phyloP scores from a whole-genome alignment of 192 early-diverging fungal genomes.

The Umbelopsis sp. region DNA sequence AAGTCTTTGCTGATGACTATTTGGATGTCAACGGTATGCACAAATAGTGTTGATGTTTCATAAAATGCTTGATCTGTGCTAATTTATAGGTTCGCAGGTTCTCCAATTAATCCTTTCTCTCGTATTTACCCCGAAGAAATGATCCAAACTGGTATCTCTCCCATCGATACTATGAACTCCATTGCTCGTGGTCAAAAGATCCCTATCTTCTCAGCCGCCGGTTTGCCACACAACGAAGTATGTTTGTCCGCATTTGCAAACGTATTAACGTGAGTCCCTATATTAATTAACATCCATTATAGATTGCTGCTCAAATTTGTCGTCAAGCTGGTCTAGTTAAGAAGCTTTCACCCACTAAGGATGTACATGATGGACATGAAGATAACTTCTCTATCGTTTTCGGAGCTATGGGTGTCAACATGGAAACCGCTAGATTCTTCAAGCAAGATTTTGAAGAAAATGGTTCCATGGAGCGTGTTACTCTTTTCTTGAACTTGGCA shows the following conservation, averaged over 20 bases:
- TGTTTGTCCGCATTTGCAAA: not conserved
- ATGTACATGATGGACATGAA: constrained; percentile 92
- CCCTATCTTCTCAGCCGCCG: constrained; percentile 98
- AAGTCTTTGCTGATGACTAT: constrained; percentile 99
- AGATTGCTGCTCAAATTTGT: constrained; percentile 99
- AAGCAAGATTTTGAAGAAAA: constrained; percentile 99
- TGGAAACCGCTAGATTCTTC: constrained; percentile 99
- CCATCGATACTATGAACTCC: constrained; percentile 99
- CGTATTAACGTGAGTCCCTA: no score
- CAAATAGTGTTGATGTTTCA: not conserved
- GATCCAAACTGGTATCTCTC: constrained; percentile 99
- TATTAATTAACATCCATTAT: not conserved
- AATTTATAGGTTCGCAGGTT: constrained; percentile 50
- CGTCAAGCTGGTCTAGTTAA: constrained; percentile 97
- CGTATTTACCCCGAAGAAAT: constrained; percentile 99
- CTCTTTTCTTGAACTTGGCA: constrained; percentile 98
- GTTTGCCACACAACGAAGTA: constrained; percentile 98
- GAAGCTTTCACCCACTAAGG: constrained; percentile 83
- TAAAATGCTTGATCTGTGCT: not conserved
- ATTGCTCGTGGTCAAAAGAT: constrained; percentile 99
- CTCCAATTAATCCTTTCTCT: constrained; percentile 99
- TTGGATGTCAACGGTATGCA: constrained; percentile 86
- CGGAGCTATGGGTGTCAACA: constrained; percentile 99
- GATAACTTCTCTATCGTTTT: constrained; percentile 99
- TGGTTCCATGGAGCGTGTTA: constrained; percentile 97